Evolutionary conservation across 2,329 filamentous ascomycete genomes (phyloP).

Genomic region (Didymella segeticola): DNA sequence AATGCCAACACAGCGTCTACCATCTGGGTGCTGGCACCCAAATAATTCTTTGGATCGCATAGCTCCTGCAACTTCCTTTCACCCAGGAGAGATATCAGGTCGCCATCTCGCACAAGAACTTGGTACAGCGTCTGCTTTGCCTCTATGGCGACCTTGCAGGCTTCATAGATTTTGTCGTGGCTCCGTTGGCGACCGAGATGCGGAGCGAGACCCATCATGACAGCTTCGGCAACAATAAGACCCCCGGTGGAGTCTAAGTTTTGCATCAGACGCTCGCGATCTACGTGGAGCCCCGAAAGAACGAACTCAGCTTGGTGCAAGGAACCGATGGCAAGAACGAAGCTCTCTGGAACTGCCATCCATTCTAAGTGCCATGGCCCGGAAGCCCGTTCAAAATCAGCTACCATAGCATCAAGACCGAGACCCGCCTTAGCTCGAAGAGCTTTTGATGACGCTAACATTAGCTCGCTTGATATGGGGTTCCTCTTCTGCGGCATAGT

Average conservation of each 20-base stretch:
- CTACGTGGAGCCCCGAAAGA: slow-evolving; percentile 59
- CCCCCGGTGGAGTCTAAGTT: slow-evolving; percentile 61
- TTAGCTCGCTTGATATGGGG: slow-evolving; percentile 64
- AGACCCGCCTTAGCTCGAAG: slow-evolving; percentile 60
- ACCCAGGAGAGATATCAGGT: slow-evolving; percentile 47
- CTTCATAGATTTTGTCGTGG: slow-evolving; percentile 64
- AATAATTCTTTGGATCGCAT: slow-evolving; percentile 62
- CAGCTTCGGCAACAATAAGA: slow-evolving; percentile 64
- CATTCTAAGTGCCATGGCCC: slow-evolving; percentile 67
- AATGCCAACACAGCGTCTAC: slow-evolving; percentile 42
- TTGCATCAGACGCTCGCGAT: slow-evolving; percentile 56
- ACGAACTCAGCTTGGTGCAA: slow-evolving; percentile 63
- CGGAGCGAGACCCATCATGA: slow-evolving; percentile 67
- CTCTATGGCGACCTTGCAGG: slow-evolving; percentile 60
- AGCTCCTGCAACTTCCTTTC: slow-evolving; percentile 54
- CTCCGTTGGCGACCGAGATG: slow-evolving; percentile 60
- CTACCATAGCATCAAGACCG: slow-evolving; percentile 63
- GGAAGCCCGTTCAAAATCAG: slow-evolving; percentile 64
- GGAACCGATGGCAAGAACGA: slow-evolving; percentile 60
- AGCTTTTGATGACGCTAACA: slow-evolving; percentile 62
- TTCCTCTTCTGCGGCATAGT: slow-evolving; percentile 60
- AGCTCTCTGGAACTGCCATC: slow-evolving; percentile 62
- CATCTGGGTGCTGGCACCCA: slow-evolving; percentile 46
- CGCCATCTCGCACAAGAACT: slow-evolving; percentile 21
- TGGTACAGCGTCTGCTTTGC: slow-evolving; percentile 28